Conservation (phyloP, 1,284 basidiomycete genomes). For the Marasmius sp. region DNA sequence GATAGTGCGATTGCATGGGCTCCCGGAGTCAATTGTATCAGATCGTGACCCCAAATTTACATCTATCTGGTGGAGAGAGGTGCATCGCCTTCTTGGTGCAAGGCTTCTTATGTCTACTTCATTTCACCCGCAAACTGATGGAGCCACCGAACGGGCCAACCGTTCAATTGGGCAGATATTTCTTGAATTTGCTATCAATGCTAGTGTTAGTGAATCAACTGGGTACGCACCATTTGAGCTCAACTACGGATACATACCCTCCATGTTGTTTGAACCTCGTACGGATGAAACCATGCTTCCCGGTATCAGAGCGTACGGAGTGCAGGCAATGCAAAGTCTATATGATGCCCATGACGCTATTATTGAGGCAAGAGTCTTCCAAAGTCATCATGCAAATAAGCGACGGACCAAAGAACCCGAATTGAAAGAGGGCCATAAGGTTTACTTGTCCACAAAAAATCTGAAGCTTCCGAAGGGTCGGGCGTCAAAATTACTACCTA, state of each 20-base stretch:
- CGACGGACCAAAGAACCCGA: not conserved
- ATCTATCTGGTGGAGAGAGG: slow-evolving; percentile 24
- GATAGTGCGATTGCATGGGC: slow-evolving; percentile 24
- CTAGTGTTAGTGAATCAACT: slow-evolving; percentile 24
- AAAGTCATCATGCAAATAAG: slow-evolving; percentile 25
- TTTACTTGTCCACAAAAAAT: slow-evolving; percentile 27
- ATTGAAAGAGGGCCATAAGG: not conserved
- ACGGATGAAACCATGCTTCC: not conserved
- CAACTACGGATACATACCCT: slow-evolving; percentile 22
- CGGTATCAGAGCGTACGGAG: not conserved
- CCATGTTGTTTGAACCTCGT: not conserved
- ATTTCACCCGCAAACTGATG: not conserved
- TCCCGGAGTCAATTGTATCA: slow-evolving; percentile 21
- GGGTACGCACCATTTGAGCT: slow-evolving; percentile 38
- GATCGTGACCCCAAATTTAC: slow-evolving; percentile 27
- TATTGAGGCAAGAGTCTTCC: slow-evolving; percentile 22
- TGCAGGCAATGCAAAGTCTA: slow-evolving; percentile 11
- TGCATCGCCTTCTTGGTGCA: slow-evolving; percentile 23
- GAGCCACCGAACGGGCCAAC: slow-evolving; percentile 23
- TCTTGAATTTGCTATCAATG: slow-evolving; percentile 20
- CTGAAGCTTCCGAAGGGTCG: slow-evolving; percentile 26
- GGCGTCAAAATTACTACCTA: slow-evolving; percentile 21
- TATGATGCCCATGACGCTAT: slow-evolving; percentile 29
- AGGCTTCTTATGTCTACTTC: slow-evolving; percentile 4
- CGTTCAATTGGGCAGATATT: slow-evolving; percentile 24